These are phyloP conservation scores for Penicillium paxilli DNA, from an alignment of 495 filamentous ascomycete genomes.

Conservation along the genomic window DNA sequence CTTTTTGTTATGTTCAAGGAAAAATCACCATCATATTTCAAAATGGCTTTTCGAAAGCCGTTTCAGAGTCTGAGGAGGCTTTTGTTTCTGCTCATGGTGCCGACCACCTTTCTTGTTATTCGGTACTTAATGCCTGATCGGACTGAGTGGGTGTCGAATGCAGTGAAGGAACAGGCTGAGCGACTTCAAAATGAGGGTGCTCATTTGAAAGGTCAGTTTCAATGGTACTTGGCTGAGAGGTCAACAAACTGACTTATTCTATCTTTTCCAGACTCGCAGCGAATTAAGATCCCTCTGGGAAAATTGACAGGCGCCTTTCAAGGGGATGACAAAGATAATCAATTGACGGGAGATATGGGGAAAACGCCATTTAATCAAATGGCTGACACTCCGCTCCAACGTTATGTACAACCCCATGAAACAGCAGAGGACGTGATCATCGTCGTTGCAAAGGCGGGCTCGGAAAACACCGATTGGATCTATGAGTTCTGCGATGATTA, in stretches of 20 bases:
- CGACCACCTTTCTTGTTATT: not conserved
- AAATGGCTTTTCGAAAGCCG: not conserved
- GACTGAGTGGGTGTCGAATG: not conserved
- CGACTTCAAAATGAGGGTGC: not conserved
- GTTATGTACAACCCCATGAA: not conserved
- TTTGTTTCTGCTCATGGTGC: not conserved
- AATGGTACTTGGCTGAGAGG: no score
- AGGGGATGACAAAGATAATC: no score
- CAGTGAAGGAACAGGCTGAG: not conserved
- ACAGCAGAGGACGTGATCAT: conserved; percentile 2
- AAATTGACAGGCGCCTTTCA: not conserved
- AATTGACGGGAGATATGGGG: not conserved
- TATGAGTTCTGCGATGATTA: conserved; percentile 15
- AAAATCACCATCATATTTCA: not conserved
- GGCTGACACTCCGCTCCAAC: not conserved
- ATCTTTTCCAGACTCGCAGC: no score
- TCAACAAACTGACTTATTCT: no score
- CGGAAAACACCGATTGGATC: conserved; percentile 15
- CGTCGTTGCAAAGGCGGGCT: conserved; percentile 12
- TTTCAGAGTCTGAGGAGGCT: not conserved
- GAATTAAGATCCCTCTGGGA: not conserved
- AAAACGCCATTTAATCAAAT: not conserved
- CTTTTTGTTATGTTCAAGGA: not conserved
- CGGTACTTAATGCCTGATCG: not conserved
- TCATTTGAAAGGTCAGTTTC: not conserved